Evolutionary conservation across 805 yeast genomes (phyloP), one percentile per base, ranked within the genome.

Genomic region (Lachancea thermotolerans): DNA sequence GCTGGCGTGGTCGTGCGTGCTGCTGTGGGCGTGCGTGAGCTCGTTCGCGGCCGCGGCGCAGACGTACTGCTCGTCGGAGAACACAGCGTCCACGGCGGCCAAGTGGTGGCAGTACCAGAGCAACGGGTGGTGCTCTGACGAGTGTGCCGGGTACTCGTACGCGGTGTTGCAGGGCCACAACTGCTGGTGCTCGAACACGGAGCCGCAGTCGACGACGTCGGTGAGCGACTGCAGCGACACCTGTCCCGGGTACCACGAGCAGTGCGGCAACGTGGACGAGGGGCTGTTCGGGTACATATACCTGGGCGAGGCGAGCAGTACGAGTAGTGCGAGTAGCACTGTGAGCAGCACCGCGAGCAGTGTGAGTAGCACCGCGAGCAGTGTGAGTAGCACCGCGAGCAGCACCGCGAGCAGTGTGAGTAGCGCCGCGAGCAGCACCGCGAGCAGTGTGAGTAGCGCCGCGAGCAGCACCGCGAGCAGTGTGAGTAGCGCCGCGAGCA

Each of bases 221-320:
- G 43, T 55, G 17, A 41, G 41, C 10, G 34, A 51, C 10, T 60
- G 65, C 44, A 45, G 49, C 35, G 46, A 37, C 9, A 27, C 25
- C 10, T 60, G 65, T 42, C 61, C 59, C 2, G 65, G 65, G 12
- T 59, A 59, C 43, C 25, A 41, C 9, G 65, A 60, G 45, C 31
- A 42, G 14, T 60, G 65, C 46, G 65, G 65, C 3, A 53, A 49
- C 41, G 29, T 38, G 14, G 47, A 44, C 6, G 21, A 46, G 10
- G 49, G 47, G 4, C 47, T 53, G 14, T 60, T 49, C 43, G 62
- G 61, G 17, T 60, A 59, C 39, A 42, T 60, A 16, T 42, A 46
- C 16, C 40, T 59, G 40, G 57, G 52, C 2, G 29, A 44, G 37
- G 14, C 43, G 5, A 40, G 37, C 16, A 7, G 8, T 6, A 9